Base-by-base conservation (phyloP, 345 rosid species). In the Rubroshorea leprosula region DNA sequence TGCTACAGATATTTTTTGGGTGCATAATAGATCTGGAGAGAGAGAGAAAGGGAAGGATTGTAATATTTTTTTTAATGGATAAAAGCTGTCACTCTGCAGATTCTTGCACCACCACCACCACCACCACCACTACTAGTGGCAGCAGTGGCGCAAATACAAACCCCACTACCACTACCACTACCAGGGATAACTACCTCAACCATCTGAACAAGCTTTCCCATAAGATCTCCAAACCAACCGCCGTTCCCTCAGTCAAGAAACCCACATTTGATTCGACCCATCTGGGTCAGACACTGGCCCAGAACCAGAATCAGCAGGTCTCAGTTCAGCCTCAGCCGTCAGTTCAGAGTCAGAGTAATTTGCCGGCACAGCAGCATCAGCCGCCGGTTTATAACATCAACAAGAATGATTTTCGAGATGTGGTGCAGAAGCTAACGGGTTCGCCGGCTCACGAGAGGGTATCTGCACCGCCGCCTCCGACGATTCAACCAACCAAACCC, bases 311-410 rank as follows among this genome's bases (percentile, higher is more conserved):
- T n/a, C 52, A 38, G 25, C 55, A 61, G n/a, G 41, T 79, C 60
- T 49, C 72, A 46, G 57, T 50, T 54, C 15, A 44, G 47, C 60
- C 45, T 0, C 74, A 49, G 45, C 57, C 57, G 6, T 68, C 39
- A 41, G 9, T 35, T 5, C 61, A 61, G 47, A 62, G 60, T 51
- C 77, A 31, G 23, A 64, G 51, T 5, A 57, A 65, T 57, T 76
- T 62, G 1, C 68, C 68, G 64, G 64, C 61, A 55, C 84, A 75
- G 22, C 91, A 76, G 65, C 80, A 82, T 35, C 86, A 85, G 56
- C 94, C 97, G 0, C 97, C 96, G 3, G 97, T 93, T 19, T 93
- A 87, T 73, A 93, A 90, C 60, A 93, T 93, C 74, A 93, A 85
- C 78, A 90, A 90, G 68, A 83, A 67, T 66, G 96, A 93, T 72